Percentiles rank a stretch among this genome's conserved stretches.
These are phyloP conservation scores for Funneliformis caledonium DNA, from an alignment of 371 early-diverging fungal genomes.

Conservation along the genomic window DNA sequence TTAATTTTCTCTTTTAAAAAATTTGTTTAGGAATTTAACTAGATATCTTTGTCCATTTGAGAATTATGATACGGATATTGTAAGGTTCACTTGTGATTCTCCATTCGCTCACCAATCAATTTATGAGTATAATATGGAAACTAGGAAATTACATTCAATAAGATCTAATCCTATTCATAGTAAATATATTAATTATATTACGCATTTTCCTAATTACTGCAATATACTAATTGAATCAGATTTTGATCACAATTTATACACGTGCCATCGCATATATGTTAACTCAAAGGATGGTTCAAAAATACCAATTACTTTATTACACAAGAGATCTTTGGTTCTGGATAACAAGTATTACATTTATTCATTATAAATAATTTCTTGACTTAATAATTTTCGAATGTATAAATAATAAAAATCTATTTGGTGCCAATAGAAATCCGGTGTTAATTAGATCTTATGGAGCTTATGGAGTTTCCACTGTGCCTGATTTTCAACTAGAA, in stretches of 20 bases:
- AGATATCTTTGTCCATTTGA: slow-evolving; percentile 27
- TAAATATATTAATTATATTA: slow-evolving; percentile 42
- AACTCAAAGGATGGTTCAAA: slow-evolving; percentile 52
- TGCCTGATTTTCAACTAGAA: slow-evolving; percentile 83
- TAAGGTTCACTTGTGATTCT: slow-evolving; percentile 69
- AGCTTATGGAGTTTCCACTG: slow-evolving; percentile 81
- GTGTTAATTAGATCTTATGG: slow-evolving; percentile 81
- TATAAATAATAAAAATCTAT: too few relatives aligned
- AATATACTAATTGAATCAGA: slow-evolving; percentile 44
- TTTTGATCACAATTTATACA: slow-evolving; percentile 56
- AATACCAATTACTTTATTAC: slow-evolving; percentile 76
- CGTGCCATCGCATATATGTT: slow-evolving; percentile 60
- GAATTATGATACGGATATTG: slow-evolving; percentile 69
- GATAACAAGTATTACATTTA: slow-evolving; percentile 52
- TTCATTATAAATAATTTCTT: background rate
- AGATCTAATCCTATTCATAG: slow-evolving; percentile 59
- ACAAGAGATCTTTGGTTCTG: slow-evolving; percentile 54
- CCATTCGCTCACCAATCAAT: slow-evolving; percentile 74
- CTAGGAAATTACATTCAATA: slow-evolving; percentile 52
- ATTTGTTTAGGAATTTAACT: slow-evolving; percentile 1
- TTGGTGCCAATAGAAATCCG: slow-evolving; percentile 57
- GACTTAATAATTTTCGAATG: background rate
- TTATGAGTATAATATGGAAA: slow-evolving; percentile 71
- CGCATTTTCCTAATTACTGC: background rate
- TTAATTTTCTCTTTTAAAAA: background rate